Evolutionary conservation across 2,329 filamentous ascomycete genomes (phyloP).

Genomic region (Pyrenophora graminea): DNA sequence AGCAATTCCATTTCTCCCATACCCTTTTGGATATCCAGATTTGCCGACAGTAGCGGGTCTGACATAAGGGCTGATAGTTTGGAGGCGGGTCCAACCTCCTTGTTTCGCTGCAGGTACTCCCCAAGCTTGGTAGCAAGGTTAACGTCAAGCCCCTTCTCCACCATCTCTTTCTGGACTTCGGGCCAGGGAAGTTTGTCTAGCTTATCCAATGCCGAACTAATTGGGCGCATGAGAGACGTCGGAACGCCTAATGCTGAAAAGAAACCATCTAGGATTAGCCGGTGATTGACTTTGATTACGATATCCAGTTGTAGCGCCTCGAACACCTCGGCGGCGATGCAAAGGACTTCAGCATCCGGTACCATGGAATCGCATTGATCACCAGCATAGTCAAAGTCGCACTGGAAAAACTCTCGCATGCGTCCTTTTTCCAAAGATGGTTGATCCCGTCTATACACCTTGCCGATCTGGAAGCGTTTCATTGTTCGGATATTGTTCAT

Average conservation of each 20-base stretch:
- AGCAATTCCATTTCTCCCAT: conserved; percentile 77
- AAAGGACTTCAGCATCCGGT: conserved; percentile 82
- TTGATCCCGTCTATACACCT: conserved; percentile 81
- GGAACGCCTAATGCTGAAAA: conserved; percentile 88
- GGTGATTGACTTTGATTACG: conserved; percentile 89
- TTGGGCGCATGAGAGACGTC: conserved; percentile 77
- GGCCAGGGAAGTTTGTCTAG: conserved; percentile 85
- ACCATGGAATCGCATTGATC: conserved; percentile 85
- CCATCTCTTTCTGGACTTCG: conserved; percentile 87
- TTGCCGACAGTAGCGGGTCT: conserved; percentile 68
- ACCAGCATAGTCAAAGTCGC: conserved; percentile 85
- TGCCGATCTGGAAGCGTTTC: conserved; percentile 92
- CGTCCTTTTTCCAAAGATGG: conserved; percentile 79
- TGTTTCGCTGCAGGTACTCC: conserved; percentile 73
- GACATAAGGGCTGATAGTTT: conserved; percentile 55
- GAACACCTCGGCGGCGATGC: conserved; percentile 81
- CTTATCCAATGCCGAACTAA: conserved; percentile 90
- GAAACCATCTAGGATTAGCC: conserved; percentile 85
- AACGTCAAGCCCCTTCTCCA: conserved; percentile 76
- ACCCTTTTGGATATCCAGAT: conserved; percentile 75
- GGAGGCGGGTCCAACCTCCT: conserved; percentile 62
- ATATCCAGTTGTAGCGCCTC: conserved; percentile 71
- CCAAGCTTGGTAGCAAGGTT: conserved; percentile 84
- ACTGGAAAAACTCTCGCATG: conserved; percentile 95
- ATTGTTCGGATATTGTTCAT: conserved; percentile 84